Evolutionary conservation across 495 filamentous ascomycete species (phyloP).

Genomic region (Aspergillus conjunctus): DNA sequence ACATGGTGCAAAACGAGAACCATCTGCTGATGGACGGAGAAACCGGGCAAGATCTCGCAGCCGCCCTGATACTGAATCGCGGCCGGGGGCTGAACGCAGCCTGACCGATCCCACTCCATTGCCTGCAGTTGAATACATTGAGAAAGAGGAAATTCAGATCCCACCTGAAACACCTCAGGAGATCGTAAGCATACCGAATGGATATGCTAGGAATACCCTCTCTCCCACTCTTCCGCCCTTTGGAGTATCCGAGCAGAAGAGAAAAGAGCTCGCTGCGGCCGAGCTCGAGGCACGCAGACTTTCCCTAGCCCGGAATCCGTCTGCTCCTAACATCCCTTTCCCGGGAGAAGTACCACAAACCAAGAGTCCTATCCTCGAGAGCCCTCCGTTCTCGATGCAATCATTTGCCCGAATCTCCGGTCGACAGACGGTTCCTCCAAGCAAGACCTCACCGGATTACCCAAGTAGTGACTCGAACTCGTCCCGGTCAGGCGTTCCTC

Average conservation of each 20-base stretch:
- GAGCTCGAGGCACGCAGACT: constrained; percentile 85
- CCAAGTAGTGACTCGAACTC: constrained; percentile 48
- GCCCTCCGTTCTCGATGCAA: constrained; percentile 37
- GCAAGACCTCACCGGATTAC: constrained; percentile 52
- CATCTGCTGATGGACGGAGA: constrained; percentile 49
- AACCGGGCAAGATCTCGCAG: constrained; percentile 52
- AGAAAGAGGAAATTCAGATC: constrained; percentile 9
- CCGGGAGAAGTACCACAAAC: constrained; percentile 61
- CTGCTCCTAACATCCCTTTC: constrained; percentile 76
- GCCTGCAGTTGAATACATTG: neutral
- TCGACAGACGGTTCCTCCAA: constrained; percentile 33
- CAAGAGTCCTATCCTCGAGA: constrained; percentile 35
- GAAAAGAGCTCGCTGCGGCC: constrained; percentile 77
- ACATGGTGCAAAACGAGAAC: constrained; percentile 47
- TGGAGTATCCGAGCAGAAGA: constrained; percentile 43
- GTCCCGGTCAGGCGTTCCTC: constrained; percentile 39
- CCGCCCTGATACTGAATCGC: constrained; percentile 39
- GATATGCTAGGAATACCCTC: constrained; percentile 27
- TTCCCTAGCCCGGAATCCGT: constrained; percentile 77
- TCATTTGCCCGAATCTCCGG: constrained; percentile 47
- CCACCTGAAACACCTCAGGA: constrained; percentile 27
- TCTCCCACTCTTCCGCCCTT: constrained; percentile 33
- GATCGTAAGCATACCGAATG: constrained; percentile 19
- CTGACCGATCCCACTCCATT: constrained; percentile 12
- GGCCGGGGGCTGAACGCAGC: constrained; percentile 21